Evolutionary conservation across 352 stramenopile genomes (phyloP).

Genomic region (Thalassiosira exigua): DNA sequence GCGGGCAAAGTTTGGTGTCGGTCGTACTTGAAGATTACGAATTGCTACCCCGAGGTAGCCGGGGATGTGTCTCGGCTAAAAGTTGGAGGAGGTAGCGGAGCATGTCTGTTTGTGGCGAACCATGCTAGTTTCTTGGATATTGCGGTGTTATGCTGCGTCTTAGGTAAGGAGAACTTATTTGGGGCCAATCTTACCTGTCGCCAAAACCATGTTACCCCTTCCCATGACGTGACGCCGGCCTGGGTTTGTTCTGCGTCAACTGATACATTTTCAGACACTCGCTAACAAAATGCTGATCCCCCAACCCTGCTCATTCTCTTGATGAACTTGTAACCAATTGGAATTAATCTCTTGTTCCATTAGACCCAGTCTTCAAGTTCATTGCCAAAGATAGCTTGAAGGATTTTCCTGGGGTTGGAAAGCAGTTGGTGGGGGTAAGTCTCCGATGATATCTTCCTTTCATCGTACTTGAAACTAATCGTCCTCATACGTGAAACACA

Average conservation of each 20-base stretch:
- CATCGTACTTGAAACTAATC: neutral
- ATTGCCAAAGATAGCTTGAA: constrained; percentile 78
- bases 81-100: constrained; percentile 17
- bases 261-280: too few relatives aligned
- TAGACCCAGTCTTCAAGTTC: constrained; percentile 83
- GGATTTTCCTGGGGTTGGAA: constrained; percentile 75
- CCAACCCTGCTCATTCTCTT: too few relatives aligned
- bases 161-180: too few relatives aligned
- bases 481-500: neutral
- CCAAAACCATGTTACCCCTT: too few relatives aligned
- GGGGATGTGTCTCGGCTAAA: constrained; percentile 48
- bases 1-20: constrained; percentile 78
- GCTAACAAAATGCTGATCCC: too few relatives aligned
- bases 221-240: too few relatives aligned
- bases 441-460: neutral
- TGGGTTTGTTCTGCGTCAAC: too few relatives aligned
- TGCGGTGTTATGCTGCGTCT: constrained; percentile 70
- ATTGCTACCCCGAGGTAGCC: constrained; percentile 63
- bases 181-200: too few relatives aligned
- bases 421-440: constrained; percentile 78
- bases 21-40: constrained; percentile 64
- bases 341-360: too few relatives aligned
- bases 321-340: too few relatives aligned
- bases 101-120: constrained; percentile 81
- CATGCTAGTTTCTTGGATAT: constrained; percentile 81